These are phyloP conservation scores for Wickerhamomyces ciferrii DNA, from an alignment of 805 yeast genomes.

Conservation along the genomic window DNA sequence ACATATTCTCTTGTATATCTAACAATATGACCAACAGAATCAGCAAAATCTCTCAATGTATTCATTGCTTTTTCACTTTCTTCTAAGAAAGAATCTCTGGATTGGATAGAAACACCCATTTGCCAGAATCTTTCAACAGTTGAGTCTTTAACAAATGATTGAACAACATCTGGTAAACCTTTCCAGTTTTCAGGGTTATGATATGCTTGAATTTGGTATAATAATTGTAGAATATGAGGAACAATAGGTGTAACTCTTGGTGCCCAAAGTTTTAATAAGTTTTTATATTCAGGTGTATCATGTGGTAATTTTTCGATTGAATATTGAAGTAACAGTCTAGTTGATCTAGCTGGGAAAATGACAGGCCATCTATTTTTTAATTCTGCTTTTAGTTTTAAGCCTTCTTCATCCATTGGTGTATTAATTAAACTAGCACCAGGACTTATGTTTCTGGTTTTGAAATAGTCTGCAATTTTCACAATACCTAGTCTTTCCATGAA, in stretches of 20 bases:
- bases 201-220: constrained; percentile 89
- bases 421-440: constrained; percentile 70
- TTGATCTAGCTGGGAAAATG: constrained; percentile 91
- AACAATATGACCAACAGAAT: constrained; percentile 92
- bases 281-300: constrained; percentile 64
- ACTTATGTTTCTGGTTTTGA: constrained; percentile 74
- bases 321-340: constrained; percentile 91
- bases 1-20: constrained; percentile 96
- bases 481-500: constrained; percentile 97
- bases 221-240: constrained; percentile 82
- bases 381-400: constrained; percentile 66
- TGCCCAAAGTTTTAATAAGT: constrained; percentile 75
- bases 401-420: constrained; percentile 87
- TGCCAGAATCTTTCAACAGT: constrained; percentile 97
- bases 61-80: constrained; percentile 93
- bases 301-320: constrained; percentile 88
- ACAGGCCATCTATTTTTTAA: constrained; percentile 91
- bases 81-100: constrained; percentile 89
- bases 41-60: constrained; percentile 94
- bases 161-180: constrained; percentile 83
- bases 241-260: constrained; percentile 89
- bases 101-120: constrained; percentile 91
- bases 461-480: constrained; percentile 88
- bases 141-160: constrained; percentile 83
- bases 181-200: constrained; percentile 93